These are phyloP conservation scores for Diaporthe sp. DNA, from an alignment of 2,329 filamentous ascomycete species.

Conservation along the genomic window DNA sequence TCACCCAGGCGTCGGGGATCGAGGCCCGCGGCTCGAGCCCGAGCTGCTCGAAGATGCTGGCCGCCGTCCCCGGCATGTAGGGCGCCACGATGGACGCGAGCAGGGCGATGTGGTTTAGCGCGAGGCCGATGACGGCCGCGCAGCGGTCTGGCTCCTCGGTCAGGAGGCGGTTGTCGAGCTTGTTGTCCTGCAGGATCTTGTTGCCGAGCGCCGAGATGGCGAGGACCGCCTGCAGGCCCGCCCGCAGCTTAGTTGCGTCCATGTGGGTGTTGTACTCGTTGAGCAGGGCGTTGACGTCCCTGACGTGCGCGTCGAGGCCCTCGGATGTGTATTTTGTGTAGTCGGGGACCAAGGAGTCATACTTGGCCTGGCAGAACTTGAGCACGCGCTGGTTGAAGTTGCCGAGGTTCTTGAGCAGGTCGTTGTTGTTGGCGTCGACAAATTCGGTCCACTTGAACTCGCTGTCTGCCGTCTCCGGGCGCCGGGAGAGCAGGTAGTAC, in stretches of 20 bases:
- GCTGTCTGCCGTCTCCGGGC: slow-evolving; percentile 78
- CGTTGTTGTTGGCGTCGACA: slow-evolving; percentile 79
- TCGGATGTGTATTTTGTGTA: slow-evolving; percentile 64
- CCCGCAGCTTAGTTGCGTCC: slow-evolving; percentile 77
- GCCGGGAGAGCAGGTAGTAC: slow-evolving; percentile 78
- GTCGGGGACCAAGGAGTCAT: slow-evolving; percentile 59
- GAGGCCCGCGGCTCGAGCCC: slow-evolving; percentile 65
- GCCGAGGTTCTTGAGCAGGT: slow-evolving; percentile 69
- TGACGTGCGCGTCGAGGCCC: slow-evolving; percentile 62
- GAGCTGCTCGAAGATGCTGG: slow-evolving; percentile 82
- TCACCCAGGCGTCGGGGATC: slow-evolving; percentile 75
- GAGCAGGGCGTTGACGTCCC: slow-evolving; percentile 74
- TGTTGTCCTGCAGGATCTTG: slow-evolving; percentile 59
- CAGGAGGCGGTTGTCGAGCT: slow-evolving; percentile 57
- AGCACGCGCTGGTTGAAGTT: slow-evolving; percentile 72
- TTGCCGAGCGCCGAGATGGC: slow-evolving; percentile 70
- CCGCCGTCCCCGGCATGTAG: slow-evolving; percentile 85
- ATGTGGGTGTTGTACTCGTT: slow-evolving; percentile 74
- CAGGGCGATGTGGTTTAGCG: slow-evolving; percentile 85
- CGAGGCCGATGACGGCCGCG: slow-evolving; percentile 75
- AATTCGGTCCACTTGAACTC: slow-evolving; percentile 81
- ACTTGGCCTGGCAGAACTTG: slow-evolving; percentile 66
- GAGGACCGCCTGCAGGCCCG: slow-evolving; percentile 73
- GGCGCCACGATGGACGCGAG: slow-evolving; percentile 82
- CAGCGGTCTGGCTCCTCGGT: slow-evolving; percentile 65